Conservation (phyloP, 2,329 filamentous ascomycete genomes). For the Albifimbria verrucaria region DNA sequence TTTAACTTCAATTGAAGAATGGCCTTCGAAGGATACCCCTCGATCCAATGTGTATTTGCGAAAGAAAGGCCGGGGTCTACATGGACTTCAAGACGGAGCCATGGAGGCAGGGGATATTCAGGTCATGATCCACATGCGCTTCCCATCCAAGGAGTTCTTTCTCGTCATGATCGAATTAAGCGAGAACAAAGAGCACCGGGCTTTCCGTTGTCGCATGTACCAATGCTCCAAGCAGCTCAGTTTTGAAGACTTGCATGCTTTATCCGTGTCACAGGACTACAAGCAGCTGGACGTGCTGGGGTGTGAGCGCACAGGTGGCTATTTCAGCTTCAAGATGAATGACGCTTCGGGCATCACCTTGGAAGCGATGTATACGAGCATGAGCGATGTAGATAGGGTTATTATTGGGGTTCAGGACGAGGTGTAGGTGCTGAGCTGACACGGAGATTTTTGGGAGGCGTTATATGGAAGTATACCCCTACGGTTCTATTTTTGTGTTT, state of each 20-base stretch:
- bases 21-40: not conserved
- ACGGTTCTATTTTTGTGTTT: too few relatives aligned
- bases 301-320: not conserved
- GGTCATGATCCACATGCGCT: constrained; percentile 1
- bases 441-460: not conserved
- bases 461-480: not conserved
- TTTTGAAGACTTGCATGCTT: constrained; percentile 2
- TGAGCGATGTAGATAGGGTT: constrained; percentile 3
- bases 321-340: constrained; percentile 2
- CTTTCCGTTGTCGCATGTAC: constrained; percentile 1
- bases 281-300: not conserved
- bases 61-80: not conserved
- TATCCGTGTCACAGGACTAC: constrained; percentile 4
- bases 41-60: not conserved
- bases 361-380: constrained; percentile 4
- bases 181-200: not conserved
- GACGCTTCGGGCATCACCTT: not conserved
- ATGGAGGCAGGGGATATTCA: not conserved
- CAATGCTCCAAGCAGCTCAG: constrained; percentile 1
- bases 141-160: constrained; percentile 1
- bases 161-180: constrained; percentile 1
- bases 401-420: constrained; percentile 10
- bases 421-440: not conserved
- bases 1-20: not conserved
- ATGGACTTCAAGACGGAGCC: not conserved